Percentiles rank a stretch among this genome's conserved stretches.
Evolutionary conservation across 176 grass and related monocot species (phyloP).

Genomic region (Guadua angustifolia): DNA sequence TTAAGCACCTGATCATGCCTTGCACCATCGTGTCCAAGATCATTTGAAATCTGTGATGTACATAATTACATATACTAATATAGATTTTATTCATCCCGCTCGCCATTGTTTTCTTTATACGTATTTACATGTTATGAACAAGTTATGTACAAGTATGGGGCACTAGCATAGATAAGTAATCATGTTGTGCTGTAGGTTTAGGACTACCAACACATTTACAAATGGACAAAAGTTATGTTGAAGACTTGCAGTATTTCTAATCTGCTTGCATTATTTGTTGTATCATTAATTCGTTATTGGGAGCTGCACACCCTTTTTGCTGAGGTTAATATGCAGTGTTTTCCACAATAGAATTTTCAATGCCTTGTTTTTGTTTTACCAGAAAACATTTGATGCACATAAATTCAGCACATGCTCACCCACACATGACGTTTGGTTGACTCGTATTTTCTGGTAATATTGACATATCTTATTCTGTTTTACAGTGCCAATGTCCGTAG

Average conservation of each 20-base stretch:
- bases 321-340: background rate
- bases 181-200: constrained; percentile 24
- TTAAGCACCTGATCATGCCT: background rate
- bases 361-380: background rate
- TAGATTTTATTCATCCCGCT: background rate
- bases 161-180: constrained; percentile 15
- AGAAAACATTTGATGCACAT: constrained; percentile 5
- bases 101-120: background rate
- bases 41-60: constrained; percentile 9
- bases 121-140: constrained; percentile 16
- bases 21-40: background rate
- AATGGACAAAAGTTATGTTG: background rate
- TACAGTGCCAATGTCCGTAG: constrained; percentile 85
- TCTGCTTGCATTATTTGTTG: constrained; percentile 18
- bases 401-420: background rate
- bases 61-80: constrained; percentile 16
- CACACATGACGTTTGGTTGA: background rate
- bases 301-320: background rate
- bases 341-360: background rate
- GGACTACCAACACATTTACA: constrained; percentile 1
- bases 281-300: constrained; percentile 21
- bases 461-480: constrained; percentile 35
- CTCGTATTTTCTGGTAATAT: constrained; percentile 7
- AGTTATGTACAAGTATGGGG: background rate
- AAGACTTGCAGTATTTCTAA: background rate